Conservation (phyloP, 108 stramenopile species). For the Cylindrotheca closterium region DNA sequence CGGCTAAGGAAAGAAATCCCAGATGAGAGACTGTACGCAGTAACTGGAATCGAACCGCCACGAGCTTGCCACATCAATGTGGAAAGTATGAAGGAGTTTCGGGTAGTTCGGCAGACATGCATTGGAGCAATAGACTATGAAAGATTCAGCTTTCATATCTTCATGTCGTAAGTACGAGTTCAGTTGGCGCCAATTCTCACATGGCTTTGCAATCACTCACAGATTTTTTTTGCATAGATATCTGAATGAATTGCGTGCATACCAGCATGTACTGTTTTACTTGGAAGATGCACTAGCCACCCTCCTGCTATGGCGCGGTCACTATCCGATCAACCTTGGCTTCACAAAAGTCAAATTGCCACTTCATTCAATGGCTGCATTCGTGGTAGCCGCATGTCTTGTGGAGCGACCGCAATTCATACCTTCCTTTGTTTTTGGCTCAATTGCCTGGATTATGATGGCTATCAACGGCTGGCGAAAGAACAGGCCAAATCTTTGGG, state of each 20-base stretch:
- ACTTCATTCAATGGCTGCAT: constrained; percentile 57
- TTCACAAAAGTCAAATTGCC: constrained; percentile 35
- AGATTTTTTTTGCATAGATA: constrained; percentile 12
- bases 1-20: constrained; percentile 56
- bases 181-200: not conserved
- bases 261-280: constrained; percentile 42
- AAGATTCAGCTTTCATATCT: constrained; percentile 26
- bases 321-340: constrained; percentile 29
- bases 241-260: constrained; percentile 43
- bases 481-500: constrained; percentile 55
- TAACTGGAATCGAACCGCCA: constrained; percentile 51
- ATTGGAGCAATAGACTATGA: constrained; percentile 56
- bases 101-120: constrained; percentile 58
- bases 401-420: constrained; percentile 65
- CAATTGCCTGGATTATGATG: constrained; percentile 42
- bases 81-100: constrained; percentile 59
- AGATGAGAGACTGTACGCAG: constrained; percentile 47
- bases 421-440: constrained; percentile 61
- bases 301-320: constrained; percentile 70
- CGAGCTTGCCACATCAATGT: constrained; percentile 61
- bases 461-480: constrained; percentile 46
- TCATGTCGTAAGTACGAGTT: constrained; percentile 32
- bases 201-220: constrained; percentile 1
- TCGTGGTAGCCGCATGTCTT: constrained; percentile 41
- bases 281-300: constrained; percentile 59